Base-by-base conservation (phyloP, 768 basidiomycete species). In the Sarcodon aspratus region DNA sequence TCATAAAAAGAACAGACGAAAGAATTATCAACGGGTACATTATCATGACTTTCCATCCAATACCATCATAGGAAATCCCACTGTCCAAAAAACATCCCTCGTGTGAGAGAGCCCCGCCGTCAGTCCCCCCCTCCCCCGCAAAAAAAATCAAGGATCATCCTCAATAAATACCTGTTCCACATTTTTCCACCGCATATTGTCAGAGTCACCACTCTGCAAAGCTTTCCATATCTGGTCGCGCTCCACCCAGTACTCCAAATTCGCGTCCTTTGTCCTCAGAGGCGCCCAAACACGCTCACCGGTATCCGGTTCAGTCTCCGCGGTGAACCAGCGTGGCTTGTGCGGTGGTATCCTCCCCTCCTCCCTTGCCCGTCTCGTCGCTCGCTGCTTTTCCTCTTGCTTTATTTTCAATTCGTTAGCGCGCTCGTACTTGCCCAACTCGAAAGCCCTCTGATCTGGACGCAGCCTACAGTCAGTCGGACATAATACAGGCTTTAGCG, bases 401-500 rank as follows among this genome's bases (percentile, higher is more conserved):
- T 67, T 68, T 36, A 72, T 68, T 70, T 91, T 97, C 59, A 87
- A 69, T 50, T 72, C 77, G 62, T 88, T 96, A 50, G 86, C 91
- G 44, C 77, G 72, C 57, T 87, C 91, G 57, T 91, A 94, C 59
- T 76, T 72, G 38, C 91, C 94, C 55, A 82, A 60, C 70, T 98
- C 94, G 62, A 98, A 97, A 21, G 94, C 92, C 27, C 94, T 75
- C 62, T 96, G 93, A 61, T 98, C 94, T 0, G 92, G 92, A 0
- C 94, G 78, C 27, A 96, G 65, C 3, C 95, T 78, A 60, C 93
- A 97, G 64, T 98, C 94, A 3, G 94, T 97, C 1, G 90, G 88
- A 31, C 82, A 82, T 2, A 98, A 55, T 61, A 77, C 89, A 5
- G 81, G 79, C 50, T 71, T 71, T 10, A 97, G 67, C 3, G 76